Base-by-base conservation (phyloP, 2,329 filamentous ascomycete genomes). In the Claviceps pazoutovae region DNA sequence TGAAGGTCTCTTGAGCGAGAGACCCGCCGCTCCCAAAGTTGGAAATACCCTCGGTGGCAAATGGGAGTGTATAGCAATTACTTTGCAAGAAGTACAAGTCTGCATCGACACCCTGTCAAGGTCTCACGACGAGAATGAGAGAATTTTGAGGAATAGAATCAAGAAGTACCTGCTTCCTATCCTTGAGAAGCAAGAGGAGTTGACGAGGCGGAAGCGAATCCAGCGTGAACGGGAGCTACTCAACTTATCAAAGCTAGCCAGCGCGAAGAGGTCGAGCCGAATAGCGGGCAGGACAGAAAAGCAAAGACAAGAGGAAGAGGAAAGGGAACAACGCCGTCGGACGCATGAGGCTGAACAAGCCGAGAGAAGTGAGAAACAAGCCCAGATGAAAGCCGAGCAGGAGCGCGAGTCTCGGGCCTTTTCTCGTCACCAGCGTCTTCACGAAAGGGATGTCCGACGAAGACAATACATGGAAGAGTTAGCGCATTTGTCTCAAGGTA, bases 21-120 rank as follows among this genome's bases (percentile, higher is more conserved):
- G 60, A 50, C 55, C 63, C 30, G 17, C 16, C 21, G 23, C 30
- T n/a, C 53, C 59, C 9, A 57, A 65, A 21, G 62, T 57, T 2
- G 68, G 71, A 55, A 76, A 85, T 53, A 82, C 83, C 1, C 75
- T 91, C 17, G 86, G 83, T 6, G 85, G 84, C 68, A 86, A 78
- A 55, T 98, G 93, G 91, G 89, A 96, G 64, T 96, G 90, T 61
- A 62, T 98, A 43, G 93, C 89, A 41, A 78, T 95, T 51, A 88
- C 84, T 0, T 70, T 95, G 19, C 73, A 82, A 17, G 88, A 98
- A 50, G 87, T 95, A 56, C 79, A 79, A 50, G 67, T 71, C 1
- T 84, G 96, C 54, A 66, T 96, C 51, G 73, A 79, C 5, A 78
- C 76, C 0, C 80, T 97, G 39, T 78, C 79, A 45, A 88, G 84